Evolutionary conservation across 768 basidiomycete genomes (phyloP), one percentile per base, ranked within the genome.

Genomic region (Tylopilus intermedius): DNA sequence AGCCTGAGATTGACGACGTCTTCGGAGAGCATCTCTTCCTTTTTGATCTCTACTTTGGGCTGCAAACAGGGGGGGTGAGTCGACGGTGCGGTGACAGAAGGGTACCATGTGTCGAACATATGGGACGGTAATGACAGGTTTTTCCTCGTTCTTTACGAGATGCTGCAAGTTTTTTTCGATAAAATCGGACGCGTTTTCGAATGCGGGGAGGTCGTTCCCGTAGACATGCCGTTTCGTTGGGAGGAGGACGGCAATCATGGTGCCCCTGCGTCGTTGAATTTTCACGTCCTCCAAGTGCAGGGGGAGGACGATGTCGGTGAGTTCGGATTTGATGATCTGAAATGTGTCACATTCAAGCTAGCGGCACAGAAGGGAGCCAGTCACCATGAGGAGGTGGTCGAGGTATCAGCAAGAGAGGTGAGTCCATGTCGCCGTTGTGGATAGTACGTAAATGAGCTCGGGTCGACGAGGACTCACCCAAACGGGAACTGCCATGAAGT

Each of bases 21-120:
- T 18, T 62, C 60, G 2, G 55, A 62, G 24, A 64, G 58, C n/a
- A 61, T 33, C 33, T 63, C 57, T 13, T 61, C 57, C 9, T 55
- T 54, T 10, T 59, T 61, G 39, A 64, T 42, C 29, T 62, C 51
- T 4, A 56, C 39, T 24, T 57, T 55, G 2, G 42, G 35, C 53
- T 59, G 47, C 3, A 39, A 51, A 30, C 9, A 42, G 10, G 3
- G 24, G 10, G 9, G 0, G 0, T 29, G 24, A 53, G 9, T 2
- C 7, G 4, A 13, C 8, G 8, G 14, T 3, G 26, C 44, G 8
- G 15, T 5, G 43, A 30, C 8, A 10, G 24, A 35, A 24, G 13
- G 10, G 13, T 5, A 15, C 24, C 8, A 18, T 1, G 14, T 3
- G 0, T 27, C 48, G 39, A 46, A 57, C 56, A 24, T 42, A 45